Conservation (phyloP, 1,284 basidiomycete species). For the Austroboletus olivaceoglutinosus region DNA sequence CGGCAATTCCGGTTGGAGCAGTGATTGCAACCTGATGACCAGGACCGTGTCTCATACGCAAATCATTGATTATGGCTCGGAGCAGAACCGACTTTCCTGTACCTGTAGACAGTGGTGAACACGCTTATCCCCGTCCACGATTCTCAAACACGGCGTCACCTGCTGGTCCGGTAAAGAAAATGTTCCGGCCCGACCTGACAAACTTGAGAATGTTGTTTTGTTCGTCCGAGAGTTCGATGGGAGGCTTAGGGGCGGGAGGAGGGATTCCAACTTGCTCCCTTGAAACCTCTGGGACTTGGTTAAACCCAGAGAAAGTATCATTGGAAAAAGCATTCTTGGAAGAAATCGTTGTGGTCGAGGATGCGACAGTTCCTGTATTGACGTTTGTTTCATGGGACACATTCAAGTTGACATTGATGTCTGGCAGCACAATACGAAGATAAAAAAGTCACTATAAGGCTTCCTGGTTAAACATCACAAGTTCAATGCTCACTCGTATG, state of each 20-base stretch:
- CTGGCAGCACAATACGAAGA: slow-evolving; percentile 7
- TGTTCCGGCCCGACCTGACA: slow-evolving; percentile 56
- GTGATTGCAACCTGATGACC: slow-evolving; percentile 65
- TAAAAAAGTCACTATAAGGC: not conserved
- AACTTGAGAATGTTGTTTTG: slow-evolving; percentile 57
- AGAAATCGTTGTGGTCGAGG: slow-evolving; percentile 4
- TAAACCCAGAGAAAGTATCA: not conserved
- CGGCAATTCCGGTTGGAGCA: slow-evolving; percentile 79
- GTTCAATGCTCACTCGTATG: slow-evolving; percentile 18
- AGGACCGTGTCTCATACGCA: slow-evolving; percentile 43
- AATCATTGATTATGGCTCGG: slow-evolving; percentile 63
- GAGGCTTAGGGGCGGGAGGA: slow-evolving; percentile 5
- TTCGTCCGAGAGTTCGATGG: slow-evolving; percentile 44
- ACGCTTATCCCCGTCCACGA: not conserved
- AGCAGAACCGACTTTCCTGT: slow-evolving; percentile 81
- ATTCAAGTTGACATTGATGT: slow-evolving; percentile 23
- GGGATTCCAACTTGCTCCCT: not conserved
- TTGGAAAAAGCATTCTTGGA: not conserved
- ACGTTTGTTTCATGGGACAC: slow-evolving; percentile 8
- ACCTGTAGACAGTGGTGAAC: slow-evolving; percentile 41
- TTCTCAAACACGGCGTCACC: slow-evolving; percentile 39
- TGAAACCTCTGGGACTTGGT: slow-evolving; percentile 1
- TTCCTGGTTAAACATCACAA: not conserved
- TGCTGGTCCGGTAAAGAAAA: slow-evolving; percentile 83
- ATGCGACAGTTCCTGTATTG: not conserved